A percentile compares a stretch with the other conserved stretches of the same genome.
Evolutionary conservation across 2,329 filamentous ascomycete genomes (phyloP).

Genomic region (Sporothrix euskadiensis): DNA sequence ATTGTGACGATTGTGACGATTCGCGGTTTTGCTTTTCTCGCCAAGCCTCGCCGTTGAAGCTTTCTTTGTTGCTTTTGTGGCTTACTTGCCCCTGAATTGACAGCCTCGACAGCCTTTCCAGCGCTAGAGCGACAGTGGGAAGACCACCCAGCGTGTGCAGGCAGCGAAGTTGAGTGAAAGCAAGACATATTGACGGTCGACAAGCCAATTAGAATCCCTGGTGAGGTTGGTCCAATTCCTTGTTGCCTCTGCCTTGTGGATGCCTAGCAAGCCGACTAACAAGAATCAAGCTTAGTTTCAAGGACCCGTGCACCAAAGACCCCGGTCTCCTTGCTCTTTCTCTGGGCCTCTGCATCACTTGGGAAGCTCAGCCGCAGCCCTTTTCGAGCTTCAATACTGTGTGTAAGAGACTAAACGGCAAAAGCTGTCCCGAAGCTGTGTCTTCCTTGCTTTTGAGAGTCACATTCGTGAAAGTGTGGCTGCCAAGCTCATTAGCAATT

Average conservation of each 20-base stretch:
- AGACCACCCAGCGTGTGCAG: background rate
- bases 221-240: background rate
- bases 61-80: background rate
- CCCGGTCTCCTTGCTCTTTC: background rate
- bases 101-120: slow-evolving; percentile 7
- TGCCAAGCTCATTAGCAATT: background rate
- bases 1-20: background rate
- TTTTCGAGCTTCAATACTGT: background rate
- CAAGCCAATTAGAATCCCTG: slow-evolving; percentile 8
- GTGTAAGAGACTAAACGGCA: too few species aligned
- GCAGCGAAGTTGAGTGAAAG: background rate
- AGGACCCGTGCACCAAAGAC: background rate
- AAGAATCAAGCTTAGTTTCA: background rate
- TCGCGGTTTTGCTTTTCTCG: background rate
- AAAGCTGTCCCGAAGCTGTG: background rate
- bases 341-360: background rate
- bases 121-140: background rate
- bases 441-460: background rate
- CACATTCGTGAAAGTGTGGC: background rate
- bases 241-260: slow-evolving; percentile 22
- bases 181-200: background rate
- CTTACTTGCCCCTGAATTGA: slow-evolving; percentile 13
- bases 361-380: background rate
- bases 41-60: slow-evolving; percentile 9
- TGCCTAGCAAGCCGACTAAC: slow-evolving; percentile 15